Evolutionary conservation across 345 rosid species (phyloP).

Genomic region (Noccaea bulbosa): DNA sequence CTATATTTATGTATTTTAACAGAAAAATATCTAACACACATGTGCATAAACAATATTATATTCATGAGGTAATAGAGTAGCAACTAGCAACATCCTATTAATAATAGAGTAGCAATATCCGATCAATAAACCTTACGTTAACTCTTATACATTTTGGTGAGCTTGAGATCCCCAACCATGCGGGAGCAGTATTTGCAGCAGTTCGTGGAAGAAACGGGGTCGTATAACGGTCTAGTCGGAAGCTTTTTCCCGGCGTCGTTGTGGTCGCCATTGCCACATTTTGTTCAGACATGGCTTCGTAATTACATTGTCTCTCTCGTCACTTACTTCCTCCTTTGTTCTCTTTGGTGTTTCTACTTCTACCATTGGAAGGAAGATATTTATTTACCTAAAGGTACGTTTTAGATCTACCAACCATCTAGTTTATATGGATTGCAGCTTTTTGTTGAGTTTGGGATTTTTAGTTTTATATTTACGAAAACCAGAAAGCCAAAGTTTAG

Average conservation of each 20-base stretch:
- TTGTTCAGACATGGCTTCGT: slow-evolving; percentile 70
- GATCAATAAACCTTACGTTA: not conserved
- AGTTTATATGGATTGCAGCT: not conserved
- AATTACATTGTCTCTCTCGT: slow-evolving; percentile 65
- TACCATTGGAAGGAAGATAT: slow-evolving; percentile 69
- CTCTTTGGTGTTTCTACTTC: slow-evolving; percentile 80
- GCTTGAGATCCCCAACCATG: slow-evolving; percentile 28
- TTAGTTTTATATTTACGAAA: not conserved
- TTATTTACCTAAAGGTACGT: slow-evolving; percentile 65
- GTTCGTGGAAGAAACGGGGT: slow-evolving; percentile 50
- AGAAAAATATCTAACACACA: no score
- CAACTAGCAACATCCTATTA: no score
- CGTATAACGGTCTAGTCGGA: slow-evolving; percentile 63
- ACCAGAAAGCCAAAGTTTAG: no score
- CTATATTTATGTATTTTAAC: no score
- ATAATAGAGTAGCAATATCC: not conserved
- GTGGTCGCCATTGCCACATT: slow-evolving; percentile 63
- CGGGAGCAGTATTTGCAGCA: slow-evolving; percentile 43
- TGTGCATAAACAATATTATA: no score
- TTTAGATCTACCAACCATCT: slow-evolving; percentile 1
- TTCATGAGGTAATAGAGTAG: no score
- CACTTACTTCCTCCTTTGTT: slow-evolving; percentile 65
- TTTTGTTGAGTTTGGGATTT: not conserved
- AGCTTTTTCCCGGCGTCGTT: slow-evolving; percentile 48
- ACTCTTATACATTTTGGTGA: not conserved